Evolutionary conservation across 2,329 filamentous ascomycete species (phyloP).

Genomic region (Anthostomella pinea): DNA sequence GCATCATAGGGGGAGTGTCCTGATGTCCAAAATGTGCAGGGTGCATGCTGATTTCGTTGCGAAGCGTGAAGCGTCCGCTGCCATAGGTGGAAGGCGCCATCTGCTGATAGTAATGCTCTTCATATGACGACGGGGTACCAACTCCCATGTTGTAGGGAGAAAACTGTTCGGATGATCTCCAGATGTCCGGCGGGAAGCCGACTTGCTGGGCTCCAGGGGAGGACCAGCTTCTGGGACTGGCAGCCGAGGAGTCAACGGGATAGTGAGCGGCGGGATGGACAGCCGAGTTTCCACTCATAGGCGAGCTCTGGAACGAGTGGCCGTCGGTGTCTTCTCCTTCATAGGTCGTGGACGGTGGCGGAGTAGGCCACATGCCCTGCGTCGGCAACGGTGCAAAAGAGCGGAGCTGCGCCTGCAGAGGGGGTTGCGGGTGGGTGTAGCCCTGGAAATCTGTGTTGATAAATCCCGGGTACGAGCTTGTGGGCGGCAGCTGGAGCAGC

Average conservation of each 20-base stretch:
- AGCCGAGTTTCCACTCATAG: constrained; percentile 18
- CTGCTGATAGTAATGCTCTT: constrained; percentile 12
- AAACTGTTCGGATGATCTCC: constrained; percentile 9
- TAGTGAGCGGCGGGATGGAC: constrained; percentile 7
- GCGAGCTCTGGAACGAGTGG: constrained; percentile 35
- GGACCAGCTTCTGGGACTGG: constrained; percentile 33
- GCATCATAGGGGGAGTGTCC: constrained; percentile 4
- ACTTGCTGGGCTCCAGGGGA: constrained; percentile 16
- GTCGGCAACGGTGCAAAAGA: constrained; percentile 25
- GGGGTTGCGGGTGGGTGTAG: constrained; percentile 15
- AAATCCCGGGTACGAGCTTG: constrained; percentile 1
- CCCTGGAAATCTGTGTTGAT: constrained; percentile 15
- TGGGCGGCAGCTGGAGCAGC: constrained; percentile 8
- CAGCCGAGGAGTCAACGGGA: constrained; percentile 9
- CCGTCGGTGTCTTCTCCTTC: constrained; percentile 39
- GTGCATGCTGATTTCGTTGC: constrained; percentile 3
- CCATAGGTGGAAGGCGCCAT: constrained; percentile 8
- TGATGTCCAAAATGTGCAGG: constrained; percentile 7
- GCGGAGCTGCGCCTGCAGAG: constrained; percentile 9
- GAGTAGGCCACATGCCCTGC: constrained; percentile 33
- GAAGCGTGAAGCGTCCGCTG: constrained; percentile 1
- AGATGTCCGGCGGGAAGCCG: constrained; percentile 12
- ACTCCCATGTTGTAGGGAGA: constrained; percentile 8
- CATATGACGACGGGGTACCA: constrained; percentile 9
- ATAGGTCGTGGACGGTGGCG: constrained; percentile 30